These are phyloP conservation scores for Xerocomellus chrysenteron DNA, from an alignment of 768 basidiomycete genomes.

Conservation along the genomic window DNA sequence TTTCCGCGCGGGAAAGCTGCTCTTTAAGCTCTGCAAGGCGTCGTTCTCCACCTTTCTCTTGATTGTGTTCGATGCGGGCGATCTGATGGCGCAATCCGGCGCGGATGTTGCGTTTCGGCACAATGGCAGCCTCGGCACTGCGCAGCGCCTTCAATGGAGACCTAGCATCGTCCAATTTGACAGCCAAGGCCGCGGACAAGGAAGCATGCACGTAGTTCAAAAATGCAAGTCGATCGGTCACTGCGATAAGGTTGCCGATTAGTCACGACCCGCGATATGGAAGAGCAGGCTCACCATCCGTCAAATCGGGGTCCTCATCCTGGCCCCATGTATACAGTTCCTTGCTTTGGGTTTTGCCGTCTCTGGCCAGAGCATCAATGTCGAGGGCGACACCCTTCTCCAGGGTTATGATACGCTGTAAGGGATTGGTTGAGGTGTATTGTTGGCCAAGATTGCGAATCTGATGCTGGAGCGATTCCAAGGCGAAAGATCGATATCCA, in stretches of 20 bases:
- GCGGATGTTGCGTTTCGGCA: conserved; percentile 63
- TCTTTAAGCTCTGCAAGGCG: conserved; percentile 69
- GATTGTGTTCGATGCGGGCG: conserved; percentile 61
- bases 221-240: conserved; percentile 80
- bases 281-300: conserved; percentile 55
- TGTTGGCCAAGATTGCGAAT: conserved; percentile 72
- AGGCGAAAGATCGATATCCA: conserved; percentile 50
- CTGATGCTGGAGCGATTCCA: conserved; percentile 69
- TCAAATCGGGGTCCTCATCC: conserved; percentile 64
- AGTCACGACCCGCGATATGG: neutral
- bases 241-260: conserved; percentile 35
- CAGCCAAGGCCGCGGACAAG: conserved; percentile 57
- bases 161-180: conserved; percentile 63
- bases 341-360: conserved; percentile 73
- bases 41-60: conserved; percentile 62
- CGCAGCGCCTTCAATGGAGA: conserved; percentile 68
- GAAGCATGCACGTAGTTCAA: conserved; percentile 76
- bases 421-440: conserved; percentile 64
- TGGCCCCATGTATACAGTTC: conserved; percentile 88
- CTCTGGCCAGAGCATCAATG: conserved; percentile 62
- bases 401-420: conserved; percentile 77
- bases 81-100: conserved; percentile 60
- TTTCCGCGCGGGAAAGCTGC: conserved; percentile 63
- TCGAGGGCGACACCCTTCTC: conserved; percentile 79
- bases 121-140: conserved; percentile 61